Base-by-base conservation (phyloP, 192 early-diverging fungal species). In the Chytriomyces sp. region DNA sequence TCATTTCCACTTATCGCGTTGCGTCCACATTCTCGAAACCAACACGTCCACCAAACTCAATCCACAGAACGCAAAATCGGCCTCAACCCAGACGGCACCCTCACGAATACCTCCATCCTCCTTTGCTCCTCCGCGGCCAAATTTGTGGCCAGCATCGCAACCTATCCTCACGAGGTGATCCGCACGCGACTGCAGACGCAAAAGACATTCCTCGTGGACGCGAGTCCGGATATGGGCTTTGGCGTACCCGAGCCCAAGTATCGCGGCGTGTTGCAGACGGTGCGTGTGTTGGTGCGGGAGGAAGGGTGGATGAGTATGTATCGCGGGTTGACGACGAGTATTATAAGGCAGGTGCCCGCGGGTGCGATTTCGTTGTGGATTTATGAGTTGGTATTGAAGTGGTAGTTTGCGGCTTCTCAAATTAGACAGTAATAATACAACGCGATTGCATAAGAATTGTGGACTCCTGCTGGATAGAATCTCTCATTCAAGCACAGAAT, bases 131-230 rank as follows among this genome's bases (percentile, higher is more conserved):
- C 92, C 6, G 65, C 85, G 5, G 93, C 95, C 12, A 99, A 99
- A 75, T 92, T 96, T 88, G 84, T 91, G 4, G 96, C 96, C 5
- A 90, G 89, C 64, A 82, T 88, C 31, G 89, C 88, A 5, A 97
- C 96, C 17, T 99, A 99, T 70, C 96, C 96, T 26, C 96, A 99
- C 75, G 96, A 99, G 81, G 92, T 93, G 40, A 90, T 98, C 57
- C 85, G 96, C 59, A 98, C 96, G 7, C 85, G 96, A 55, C 82
- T 98, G 67, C 96, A 98, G 75, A 96, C 93, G 56, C 94, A 96
- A 77, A 78, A 39, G 54, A 76, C 74, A 64, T 69, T 22, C 33
- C 44, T 17, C 67, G 73, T 56, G 65, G 44, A 58, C 57, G 17
- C 54, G 56, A 39, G 63, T 36, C 25, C 52, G 44, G 32, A 66